Conservation (phyloP, 768 basidiomycete genomes). For the Grammothele lineata region DNA sequence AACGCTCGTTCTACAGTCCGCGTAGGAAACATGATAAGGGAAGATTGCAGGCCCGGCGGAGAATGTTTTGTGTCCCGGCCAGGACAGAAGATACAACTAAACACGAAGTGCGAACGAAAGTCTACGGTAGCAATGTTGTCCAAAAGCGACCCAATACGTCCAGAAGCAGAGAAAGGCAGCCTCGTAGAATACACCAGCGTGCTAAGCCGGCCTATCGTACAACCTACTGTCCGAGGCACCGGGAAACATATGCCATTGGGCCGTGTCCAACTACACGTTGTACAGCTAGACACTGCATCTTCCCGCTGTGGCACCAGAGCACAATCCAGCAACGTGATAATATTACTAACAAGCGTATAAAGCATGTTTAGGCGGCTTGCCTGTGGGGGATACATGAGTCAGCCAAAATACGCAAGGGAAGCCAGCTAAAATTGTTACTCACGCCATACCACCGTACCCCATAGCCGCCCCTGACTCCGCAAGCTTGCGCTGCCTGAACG, state of each 20-base stretch:
- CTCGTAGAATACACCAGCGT: constrained; percentile 5
- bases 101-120: background rate
- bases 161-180: background rate
- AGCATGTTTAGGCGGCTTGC: constrained; percentile 12
- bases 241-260: constrained; percentile 13
- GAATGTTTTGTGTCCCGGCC: background rate
- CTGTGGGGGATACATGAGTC: background rate
- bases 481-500: constrained; percentile 71
- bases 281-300: constrained; percentile 9
- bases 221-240: constrained; percentile 9
- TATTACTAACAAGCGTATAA: constrained; percentile 7
- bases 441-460: constrained; percentile 58
- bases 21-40: too few relatives aligned
- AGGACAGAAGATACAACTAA: background rate
- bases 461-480: constrained; percentile 55
- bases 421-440: constrained; percentile 10
- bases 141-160: background rate
- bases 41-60: too few relatives aligned
- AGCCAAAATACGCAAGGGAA: too few relatives aligned
- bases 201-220: constrained; percentile 1
- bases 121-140: background rate
- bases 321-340: constrained; percentile 7
- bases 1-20: too few relatives aligned
- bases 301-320: constrained; percentile 1
- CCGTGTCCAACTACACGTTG: constrained; percentile 11